A percentile compares a stretch with the other conserved stretches of the same genome.
Evolutionary conservation across 805 yeast genomes (phyloP).

Genomic region (Metschnikowia cerradonensis): DNA sequence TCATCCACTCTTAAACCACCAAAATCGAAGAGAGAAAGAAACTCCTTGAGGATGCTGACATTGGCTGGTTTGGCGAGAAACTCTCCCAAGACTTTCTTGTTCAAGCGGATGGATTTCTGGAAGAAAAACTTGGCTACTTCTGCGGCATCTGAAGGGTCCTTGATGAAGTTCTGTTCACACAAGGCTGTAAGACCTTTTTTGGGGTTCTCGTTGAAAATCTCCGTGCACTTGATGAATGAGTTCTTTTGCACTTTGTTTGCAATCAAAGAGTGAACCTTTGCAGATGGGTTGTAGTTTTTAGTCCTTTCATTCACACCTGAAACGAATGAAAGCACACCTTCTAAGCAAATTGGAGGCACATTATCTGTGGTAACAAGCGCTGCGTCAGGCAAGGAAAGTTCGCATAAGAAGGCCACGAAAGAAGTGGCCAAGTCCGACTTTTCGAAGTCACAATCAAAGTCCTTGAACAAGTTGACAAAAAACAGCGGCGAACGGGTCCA

Average conservation of each 20-base stretch:
- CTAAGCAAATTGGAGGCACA: slow-evolving; percentile 92
- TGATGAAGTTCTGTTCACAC: slow-evolving; percentile 62
- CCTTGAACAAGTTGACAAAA: slow-evolving; percentile 71
- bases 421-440: slow-evolving; percentile 71
- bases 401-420: slow-evolving; percentile 65
- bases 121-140: slow-evolving; percentile 75
- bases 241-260: slow-evolving; percentile 55
- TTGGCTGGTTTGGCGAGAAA: slow-evolving; percentile 74
- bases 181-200: slow-evolving; percentile 66
- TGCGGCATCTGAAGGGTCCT: slow-evolving; percentile 40
- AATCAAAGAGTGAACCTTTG: slow-evolving; percentile 29
- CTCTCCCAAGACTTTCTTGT: slow-evolving; percentile 86
- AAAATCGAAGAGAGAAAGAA: slow-evolving; percentile 72
- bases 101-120: slow-evolving; percentile 74
- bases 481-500: slow-evolving; percentile 80
- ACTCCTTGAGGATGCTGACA: slow-evolving; percentile 53
- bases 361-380: slow-evolving; percentile 74
- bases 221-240: slow-evolving; percentile 71
- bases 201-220: slow-evolving; percentile 73
- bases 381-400: slow-evolving; percentile 80
- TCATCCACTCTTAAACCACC: slow-evolving; percentile 82
- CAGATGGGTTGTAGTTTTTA: slow-evolving; percentile 19
- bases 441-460: slow-evolving; percentile 88
- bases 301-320: slow-evolving; percentile 56
- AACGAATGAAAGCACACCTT: slow-evolving; percentile 73